phyloP scores from a whole-genome alignment of 768 basidiomycete species.

The Rhodotorula kratochvilovae region DNA sequence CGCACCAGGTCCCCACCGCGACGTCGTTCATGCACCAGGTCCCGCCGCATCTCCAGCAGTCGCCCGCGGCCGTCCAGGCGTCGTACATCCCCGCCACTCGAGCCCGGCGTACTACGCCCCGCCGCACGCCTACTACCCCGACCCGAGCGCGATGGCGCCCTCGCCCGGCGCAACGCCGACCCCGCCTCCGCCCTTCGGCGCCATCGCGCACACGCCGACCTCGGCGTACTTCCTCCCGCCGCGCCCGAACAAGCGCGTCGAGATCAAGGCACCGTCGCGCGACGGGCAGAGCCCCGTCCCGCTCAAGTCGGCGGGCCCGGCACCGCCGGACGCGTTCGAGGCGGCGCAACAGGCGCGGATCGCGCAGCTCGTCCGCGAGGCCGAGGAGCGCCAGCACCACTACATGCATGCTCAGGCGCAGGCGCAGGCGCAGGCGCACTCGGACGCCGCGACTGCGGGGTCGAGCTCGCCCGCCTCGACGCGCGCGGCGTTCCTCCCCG shows the following conservation, averaged over 20 bases:
- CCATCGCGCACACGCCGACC: neutral
- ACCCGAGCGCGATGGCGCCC: slow-evolving; percentile 14
- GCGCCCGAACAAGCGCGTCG: slow-evolving; percentile 15
- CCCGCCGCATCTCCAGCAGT: slow-evolving; percentile 29
- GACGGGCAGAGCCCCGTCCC: slow-evolving; percentile 26
- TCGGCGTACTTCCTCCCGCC: slow-evolving; percentile 38
- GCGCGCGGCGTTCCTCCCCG: neutral
- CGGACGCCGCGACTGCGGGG: neutral
- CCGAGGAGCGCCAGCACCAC: neutral
- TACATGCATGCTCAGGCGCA: neutral
- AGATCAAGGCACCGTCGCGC: slow-evolving; percentile 34
- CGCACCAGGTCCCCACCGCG: neutral
- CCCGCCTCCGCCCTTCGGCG: slow-evolving; percentile 17
- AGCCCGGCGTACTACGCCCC: slow-evolving; percentile 27
- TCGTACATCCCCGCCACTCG: slow-evolving; percentile 20
- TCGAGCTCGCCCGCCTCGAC: slow-evolving; percentile 9
- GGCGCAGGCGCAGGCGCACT: neutral
- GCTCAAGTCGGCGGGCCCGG: neutral
- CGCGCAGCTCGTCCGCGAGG: slow-evolving; percentile 9
- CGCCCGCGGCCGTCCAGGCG: neutral
- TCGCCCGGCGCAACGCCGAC: slow-evolving; percentile 17
- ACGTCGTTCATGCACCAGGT: slow-evolving; percentile 28
- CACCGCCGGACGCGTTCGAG: neutral
- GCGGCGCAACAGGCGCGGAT: neutral
- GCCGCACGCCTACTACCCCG: slow-evolving; percentile 23